Percentiles rank a stretch among this genome's conserved stretches.
Conservation (phyloP, 495 filamentous ascomycete species). For the Daldinia loculata region DNA sequence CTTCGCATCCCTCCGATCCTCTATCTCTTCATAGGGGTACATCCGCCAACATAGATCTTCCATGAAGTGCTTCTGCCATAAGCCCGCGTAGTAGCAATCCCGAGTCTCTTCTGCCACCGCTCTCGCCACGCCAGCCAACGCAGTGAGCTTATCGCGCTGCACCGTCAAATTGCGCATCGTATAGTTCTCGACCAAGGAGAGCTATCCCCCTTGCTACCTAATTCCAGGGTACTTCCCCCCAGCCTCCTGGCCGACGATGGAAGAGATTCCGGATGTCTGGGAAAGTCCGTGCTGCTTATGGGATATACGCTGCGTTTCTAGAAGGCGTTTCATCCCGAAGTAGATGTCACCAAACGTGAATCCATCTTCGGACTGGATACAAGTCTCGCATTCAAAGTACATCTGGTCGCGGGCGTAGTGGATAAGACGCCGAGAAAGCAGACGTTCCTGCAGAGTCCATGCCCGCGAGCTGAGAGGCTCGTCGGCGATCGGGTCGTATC, state of each 20-base stretch:
- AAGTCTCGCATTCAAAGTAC: constrained; percentile 45
- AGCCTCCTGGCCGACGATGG: constrained; percentile 23
- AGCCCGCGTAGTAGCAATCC: constrained; percentile 14
- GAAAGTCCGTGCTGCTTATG: constrained; percentile 16
- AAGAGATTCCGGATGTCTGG: constrained; percentile 18
- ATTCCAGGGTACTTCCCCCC: constrained; percentile 3
- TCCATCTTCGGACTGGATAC: constrained; percentile 23
- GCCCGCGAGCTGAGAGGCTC: constrained; percentile 39
- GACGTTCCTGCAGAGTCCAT: constrained; percentile 45
- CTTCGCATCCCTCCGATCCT: constrained; percentile 15
- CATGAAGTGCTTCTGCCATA: constrained; percentile 31
- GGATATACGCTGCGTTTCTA: constrained; percentile 18
- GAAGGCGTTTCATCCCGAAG: constrained; percentile 29
- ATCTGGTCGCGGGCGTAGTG: constrained; percentile 40
- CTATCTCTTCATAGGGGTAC: constrained; percentile 20
- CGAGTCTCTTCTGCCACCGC: constrained; percentile 62
- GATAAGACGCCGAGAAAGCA: constrained; percentile 40
- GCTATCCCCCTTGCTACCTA: constrained; percentile 22
- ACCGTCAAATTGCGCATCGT: constrained; percentile 23
- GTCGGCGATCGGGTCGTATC: constrained; percentile 28
- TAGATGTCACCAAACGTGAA: constrained; percentile 28
- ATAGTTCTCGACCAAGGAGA: constrained; percentile 24
- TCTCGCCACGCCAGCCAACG: constrained; percentile 36
- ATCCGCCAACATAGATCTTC: constrained; percentile 30
- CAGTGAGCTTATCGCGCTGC: constrained; percentile 23